Evolutionary conservation across 2,329 filamentous ascomycete genomes (phyloP).

Genomic region (Botrytis paeoniae): DNA sequence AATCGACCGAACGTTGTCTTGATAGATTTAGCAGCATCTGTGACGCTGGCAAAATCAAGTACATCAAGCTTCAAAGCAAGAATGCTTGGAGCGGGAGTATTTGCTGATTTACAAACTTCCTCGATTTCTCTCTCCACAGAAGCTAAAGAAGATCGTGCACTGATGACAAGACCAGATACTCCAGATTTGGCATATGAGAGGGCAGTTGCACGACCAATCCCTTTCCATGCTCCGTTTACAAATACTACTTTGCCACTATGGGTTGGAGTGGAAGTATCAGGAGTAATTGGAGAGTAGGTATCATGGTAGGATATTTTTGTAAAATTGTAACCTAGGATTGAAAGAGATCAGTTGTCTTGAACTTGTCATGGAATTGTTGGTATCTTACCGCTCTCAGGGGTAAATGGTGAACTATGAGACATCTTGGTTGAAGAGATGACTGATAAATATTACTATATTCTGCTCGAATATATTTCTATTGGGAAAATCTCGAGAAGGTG

Average conservation of each 20-base stretch:
- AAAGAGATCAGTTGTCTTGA: not conserved
- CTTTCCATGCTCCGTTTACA: not conserved
- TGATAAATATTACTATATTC: not conserved
- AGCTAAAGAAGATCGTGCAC: not conserved
- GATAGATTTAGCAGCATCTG: not conserved
- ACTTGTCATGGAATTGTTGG: not conserved
- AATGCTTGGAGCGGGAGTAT: not conserved
- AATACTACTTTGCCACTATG: not conserved
- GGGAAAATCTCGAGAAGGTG: not conserved
- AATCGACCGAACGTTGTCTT: not conserved
- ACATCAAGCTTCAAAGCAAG: not conserved
- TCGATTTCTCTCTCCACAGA: not conserved
- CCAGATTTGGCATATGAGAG: not conserved
- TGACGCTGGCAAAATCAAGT: not conserved
- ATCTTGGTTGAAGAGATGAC: not conserved
- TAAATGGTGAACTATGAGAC: not conserved
- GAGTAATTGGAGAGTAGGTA: too few species aligned
- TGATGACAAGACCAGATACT: not conserved
- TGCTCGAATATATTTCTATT: not conserved
- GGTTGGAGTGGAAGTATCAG: too few species aligned
- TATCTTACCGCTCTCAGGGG: not conserved
- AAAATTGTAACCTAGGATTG: not conserved
- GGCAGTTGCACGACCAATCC: not conserved
- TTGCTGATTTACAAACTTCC: not conserved
- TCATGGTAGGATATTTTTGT: constrained; percentile 21